A percentile compares a stretch with the other conserved stretches of the same genome.
phyloP scores from a whole-genome alignment of 768 basidiomycete genomes.

The Serendipita sp. region DNA sequence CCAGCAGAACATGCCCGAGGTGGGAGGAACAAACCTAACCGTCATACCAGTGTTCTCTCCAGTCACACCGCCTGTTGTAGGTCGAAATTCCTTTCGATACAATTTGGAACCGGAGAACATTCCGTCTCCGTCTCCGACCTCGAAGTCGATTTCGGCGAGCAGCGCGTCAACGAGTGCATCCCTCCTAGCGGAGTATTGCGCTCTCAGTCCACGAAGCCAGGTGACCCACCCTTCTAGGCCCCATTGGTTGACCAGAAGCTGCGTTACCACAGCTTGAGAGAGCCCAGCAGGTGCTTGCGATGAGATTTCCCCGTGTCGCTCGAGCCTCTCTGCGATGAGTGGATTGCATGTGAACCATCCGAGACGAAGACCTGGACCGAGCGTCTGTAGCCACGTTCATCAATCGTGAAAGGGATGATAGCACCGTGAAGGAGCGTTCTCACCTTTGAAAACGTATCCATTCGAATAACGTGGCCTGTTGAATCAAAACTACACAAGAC shows the following conservation, averaged over 20 bases:
- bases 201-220: conserved; percentile 55
- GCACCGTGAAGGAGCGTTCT: background rate
- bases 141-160: conserved; percentile 43
- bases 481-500: conserved; percentile 37
- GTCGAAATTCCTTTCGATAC: conserved; percentile 25
- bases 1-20: conserved; percentile 76
- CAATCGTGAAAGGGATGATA: background rate
- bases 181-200: conserved; percentile 43
- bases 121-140: conserved; percentile 18
- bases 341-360: conserved; percentile 73
- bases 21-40: conserved; percentile 59
- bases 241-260: conserved; percentile 47
- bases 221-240: conserved; percentile 51
- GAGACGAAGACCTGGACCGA: conserved; percentile 60
- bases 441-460: conserved; percentile 70
- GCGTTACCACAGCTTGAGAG: conserved; percentile 36
- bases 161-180: conserved; percentile 51
- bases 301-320: conserved; percentile 50
- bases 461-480: conserved; percentile 67
- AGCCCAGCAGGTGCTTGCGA: conserved; percentile 53
- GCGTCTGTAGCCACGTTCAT: conserved; percentile 22
- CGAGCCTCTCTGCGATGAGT: conserved; percentile 56
- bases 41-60: background rate
- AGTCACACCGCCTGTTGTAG: conserved; percentile 17
- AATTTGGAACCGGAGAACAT: conserved; percentile 23